Evolutionary conservation across 2,329 filamentous ascomycete genomes (phyloP), one percentile per base, ranked within the genome.

Genomic region (Xylaria polymorpha): DNA sequence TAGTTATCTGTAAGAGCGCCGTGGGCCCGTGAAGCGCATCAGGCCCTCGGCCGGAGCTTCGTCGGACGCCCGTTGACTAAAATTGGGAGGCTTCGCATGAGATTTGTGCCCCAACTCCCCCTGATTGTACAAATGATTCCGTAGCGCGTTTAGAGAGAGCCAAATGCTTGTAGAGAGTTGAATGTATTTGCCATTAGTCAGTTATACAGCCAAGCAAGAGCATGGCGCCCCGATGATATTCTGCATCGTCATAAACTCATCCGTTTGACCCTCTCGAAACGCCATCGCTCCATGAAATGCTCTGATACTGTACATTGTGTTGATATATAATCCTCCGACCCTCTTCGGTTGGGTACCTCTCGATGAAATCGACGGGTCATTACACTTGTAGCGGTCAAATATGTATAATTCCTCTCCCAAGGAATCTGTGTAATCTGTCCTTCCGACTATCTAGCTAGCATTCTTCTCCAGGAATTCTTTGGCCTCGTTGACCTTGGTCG

Each of bases 401-500:
- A n/a, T n/a, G 48, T 18, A 20, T 37, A 2, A 22, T 43, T 53
- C 25, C 37, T 56, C 51, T 56, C n/a, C 25, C 9, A 43, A 44
- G 15, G 59, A 29, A 12, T 56, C 10, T 14, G 35, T 32, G n/a
- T 41, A 29, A 48, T 53, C 25, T 22, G 8, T 35, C 37, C 15
- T 12, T 20, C 10, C 22, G 8, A 35, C 60, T 73, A 76, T 43
- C 62, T 75, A 76, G 51, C 61, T 72, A 15, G 70, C 68, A 62
- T 83, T 85, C 82, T 97, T 98, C 80, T 99, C 96, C 74, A 99
- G 80, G 72, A 98, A 89, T 80, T 98, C 95, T 82, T 99, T 99
- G 46, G 96, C 96, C 81, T 99, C 96, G 83, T 99, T 99, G 79
- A 99, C 92, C 82, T 99, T 99, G 63, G 94, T 98, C 15, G 96